Evolutionary conservation across 2,329 filamentous ascomycete genomes (phyloP), one percentile per base, ranked within the genome.

Genomic region (Calycina marina): DNA sequence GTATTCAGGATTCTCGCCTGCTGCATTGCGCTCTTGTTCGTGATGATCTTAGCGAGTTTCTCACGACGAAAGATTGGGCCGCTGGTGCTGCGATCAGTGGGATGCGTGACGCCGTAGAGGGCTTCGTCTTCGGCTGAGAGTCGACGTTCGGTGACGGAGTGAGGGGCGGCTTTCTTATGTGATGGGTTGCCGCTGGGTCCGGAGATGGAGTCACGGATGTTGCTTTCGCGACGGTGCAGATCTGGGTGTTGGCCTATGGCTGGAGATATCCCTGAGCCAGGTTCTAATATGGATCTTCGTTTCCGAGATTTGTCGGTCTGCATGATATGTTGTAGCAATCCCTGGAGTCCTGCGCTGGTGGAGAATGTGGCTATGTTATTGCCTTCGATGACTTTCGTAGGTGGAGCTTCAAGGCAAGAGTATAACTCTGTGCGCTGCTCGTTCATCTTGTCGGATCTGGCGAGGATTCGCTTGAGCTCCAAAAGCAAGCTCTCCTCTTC

Each of bases 31-130:
- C 71, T 78, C 58, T 86, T 86, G 41, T 78, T 78, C 22, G 75
- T 73, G 35, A 84, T 77, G 14, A 83, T 69, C 55, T 85, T 85
- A 44, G 77, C 76, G 37, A 88, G 71, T 53, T 73, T 77, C 46
- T 88, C 81, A 16, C 84, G 84, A 9, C 88, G 81, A 66, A 96
- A 96, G 10, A 82, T 78, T 20, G 93, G 82, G 5, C 90, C 88
- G 6, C 77, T 79, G 2, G 38, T 45, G 13, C 78, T 75, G 24
- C 94, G 67, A 16, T 88, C 80, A 35, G 96, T 88, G 51, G 88
- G 79, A 42, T 82, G 74, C 5, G 78, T 72, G 6, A 98, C 79
- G 40, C 88, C 90, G 50, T 88, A 96, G 18, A 78, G 67, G 41
- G 69, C 57, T 58, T 86, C 77, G 56, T 92, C 79, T 43, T 80